Base-by-base conservation (phyloP, 148 eudicot species). In the Dianthus caryophyllus region DNA sequence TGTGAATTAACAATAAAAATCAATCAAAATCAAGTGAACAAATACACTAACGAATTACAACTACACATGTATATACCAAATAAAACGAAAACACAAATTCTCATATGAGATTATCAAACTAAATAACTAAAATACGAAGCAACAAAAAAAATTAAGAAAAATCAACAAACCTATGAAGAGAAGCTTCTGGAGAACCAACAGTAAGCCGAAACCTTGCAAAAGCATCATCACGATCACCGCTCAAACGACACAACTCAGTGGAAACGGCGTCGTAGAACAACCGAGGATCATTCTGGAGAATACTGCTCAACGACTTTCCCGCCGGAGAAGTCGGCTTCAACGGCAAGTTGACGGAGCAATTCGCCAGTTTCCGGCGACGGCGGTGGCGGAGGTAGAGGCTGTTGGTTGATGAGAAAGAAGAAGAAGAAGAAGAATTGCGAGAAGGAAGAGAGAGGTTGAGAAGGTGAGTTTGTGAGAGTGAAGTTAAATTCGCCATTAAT, bases 161-260 rank as follows among this genome's bases (percentile, higher is more conserved):
- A 47, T 30, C 21, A 54, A 66, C 67, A 60, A 58, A 92, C 97
- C 96, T 84, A 73, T 88, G 87, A 65, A 92, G 96, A 14, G 54
- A 53, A 61, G 86, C 91, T 70, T 88, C 89, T 56, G 79, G 61
- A 7, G 96, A 80, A 50, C 71, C 87, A 3, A 48, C 25, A 70
- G 86, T 87, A 61, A 79, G 79, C 9, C 51, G 20, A 64, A 57
- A 26, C 4, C 96, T 79, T 54, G 69, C 71, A 44, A 79, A 39
- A 20, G 90, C 93, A 20, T 54, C 88, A 46, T 79, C 83, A 7
- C 82, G 84, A 61, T 89, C 84, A 13, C 53, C 72, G 27, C 67
- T 84, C 46, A 91, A 64, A 11, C 75, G 80, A 80, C 68, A 79
- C 75, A 91, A 65, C 79, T 84, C 80, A 2, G 53, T 55, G 33